These are phyloP conservation scores for Rostrohypoxylon terebratum DNA, from an alignment of 495 filamentous ascomycete genomes.

Conservation along the genomic window DNA sequence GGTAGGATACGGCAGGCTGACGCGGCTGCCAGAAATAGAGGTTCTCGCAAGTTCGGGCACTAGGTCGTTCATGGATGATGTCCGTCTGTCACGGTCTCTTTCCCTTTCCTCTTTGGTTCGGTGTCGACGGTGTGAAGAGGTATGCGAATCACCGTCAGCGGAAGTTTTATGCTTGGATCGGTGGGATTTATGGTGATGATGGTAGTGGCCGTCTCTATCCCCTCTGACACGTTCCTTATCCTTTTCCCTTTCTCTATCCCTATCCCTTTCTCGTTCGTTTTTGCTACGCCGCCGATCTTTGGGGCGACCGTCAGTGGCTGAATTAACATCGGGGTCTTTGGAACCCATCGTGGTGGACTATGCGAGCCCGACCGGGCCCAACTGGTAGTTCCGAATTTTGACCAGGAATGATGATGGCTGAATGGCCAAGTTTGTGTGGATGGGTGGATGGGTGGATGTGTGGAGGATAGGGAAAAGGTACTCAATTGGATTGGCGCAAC, in stretches of 20 bases:
- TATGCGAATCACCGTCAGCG: constrained; percentile 55
- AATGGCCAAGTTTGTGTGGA: constrained; percentile 10
- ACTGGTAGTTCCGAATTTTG: constrained; percentile 24
- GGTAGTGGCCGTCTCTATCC: constrained; percentile 43
- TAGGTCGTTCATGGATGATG: constrained; percentile 59
- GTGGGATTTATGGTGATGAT: constrained; percentile 48
- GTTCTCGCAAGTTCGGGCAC: constrained; percentile 63
- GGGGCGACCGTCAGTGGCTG: constrained; percentile 52
- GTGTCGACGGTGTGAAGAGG: constrained; percentile 55
- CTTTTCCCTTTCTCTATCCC: constrained; percentile 46
- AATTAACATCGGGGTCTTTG: constrained; percentile 57
- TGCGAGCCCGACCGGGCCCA: constrained; percentile 52
- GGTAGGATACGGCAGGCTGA: constrained; percentile 81
- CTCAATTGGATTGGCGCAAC: constrained; percentile 13
- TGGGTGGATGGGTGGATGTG: constrained; percentile 3
- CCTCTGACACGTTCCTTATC: constrained; percentile 43
- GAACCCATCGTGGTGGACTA: constrained; percentile 59
- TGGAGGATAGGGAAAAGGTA: constrained; percentile 5
- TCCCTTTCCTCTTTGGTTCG: constrained; percentile 57
- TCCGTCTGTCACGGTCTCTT: constrained; percentile 48
- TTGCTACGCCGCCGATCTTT: constrained; percentile 57
- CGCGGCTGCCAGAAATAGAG: constrained; percentile 54
- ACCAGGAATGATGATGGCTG: constrained; percentile 7
- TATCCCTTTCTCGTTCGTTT: constrained; percentile 48
- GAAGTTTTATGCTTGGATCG: constrained; percentile 53